These are phyloP conservation scores for Cladophialophora chaetospira DNA, from an alignment of 2,329 filamentous ascomycete species.

Conservation along the genomic window DNA sequence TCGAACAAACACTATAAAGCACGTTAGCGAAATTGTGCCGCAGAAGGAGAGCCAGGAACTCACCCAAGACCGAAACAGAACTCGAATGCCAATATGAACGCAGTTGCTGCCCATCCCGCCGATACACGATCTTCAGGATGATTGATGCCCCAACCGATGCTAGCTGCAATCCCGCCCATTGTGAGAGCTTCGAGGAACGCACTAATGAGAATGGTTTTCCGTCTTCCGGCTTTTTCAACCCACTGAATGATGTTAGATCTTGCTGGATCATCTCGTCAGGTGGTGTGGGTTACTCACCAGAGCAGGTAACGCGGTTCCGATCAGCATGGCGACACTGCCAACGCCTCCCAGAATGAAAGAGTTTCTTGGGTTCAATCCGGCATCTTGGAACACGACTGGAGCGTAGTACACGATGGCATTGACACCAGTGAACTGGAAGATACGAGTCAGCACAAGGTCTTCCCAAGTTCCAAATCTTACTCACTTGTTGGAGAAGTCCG, in stretches of 20 bases:
- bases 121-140: neutral
- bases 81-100: conserved; percentile 6
- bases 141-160: conserved; percentile 5
- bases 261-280: neutral
- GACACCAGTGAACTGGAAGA: neutral
- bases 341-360: conserved; percentile 5
- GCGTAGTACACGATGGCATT: conserved; percentile 13
- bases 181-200: neutral
- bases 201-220: neutral
- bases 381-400: conserved; percentile 7
- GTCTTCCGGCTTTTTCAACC: neutral
- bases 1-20: too few species aligned
- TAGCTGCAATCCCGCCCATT: conserved; percentile 7
- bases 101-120: conserved; percentile 6
- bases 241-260: neutral
- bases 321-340: conserved; percentile 2
- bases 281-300: neutral
- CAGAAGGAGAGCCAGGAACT: too few species aligned
- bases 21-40: too few species aligned
- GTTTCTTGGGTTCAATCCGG: neutral
- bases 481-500: conserved; percentile 1
- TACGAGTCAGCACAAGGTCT: neutral
- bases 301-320: neutral
- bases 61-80: conserved; percentile 9
- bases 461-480: neutral